Evolutionary conservation across 1,139 yeast genomes (phyloP), one percentile per base, ranked within the genome.

Genomic region (Lodderomyces pseudojiufengensis): DNA sequence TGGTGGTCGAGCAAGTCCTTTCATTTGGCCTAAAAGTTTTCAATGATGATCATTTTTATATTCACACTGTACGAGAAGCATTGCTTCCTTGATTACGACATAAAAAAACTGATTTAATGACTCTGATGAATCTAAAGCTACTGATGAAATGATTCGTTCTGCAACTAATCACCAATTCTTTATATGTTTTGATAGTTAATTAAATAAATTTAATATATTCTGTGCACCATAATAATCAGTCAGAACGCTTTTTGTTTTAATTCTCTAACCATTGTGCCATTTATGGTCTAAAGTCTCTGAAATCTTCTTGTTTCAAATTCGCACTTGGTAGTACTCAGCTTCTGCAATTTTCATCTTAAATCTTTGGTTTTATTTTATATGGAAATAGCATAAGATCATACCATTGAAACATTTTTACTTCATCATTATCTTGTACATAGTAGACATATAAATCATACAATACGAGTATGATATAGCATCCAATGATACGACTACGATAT

Each of bases 71-170:
- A 74, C 73, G 73, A 75, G 78, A 57, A 58, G 75, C 48, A 51
- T 51, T 42, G 47, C 68, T 61, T 65, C 76, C 43, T 51, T 73
- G 79, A 72, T 70, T 71, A 71, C 71, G 58, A 52, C 54, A 43
- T 52, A 56, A 66, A 41, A 76, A 76, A 59, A 79, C 86, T 80
- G 85, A 79, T 80, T 79, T 80, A 80, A 80, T 80, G 86, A 80
- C 71, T 79, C 86, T 80, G 86, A 80, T 37, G 37, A 36, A 39
- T 35, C 41, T 15, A 20, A 16, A 18, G 7, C 20, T 18, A 5
- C 7, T 18, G 7, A 18, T 18, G 20, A 18, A 16, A 31, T 27
- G 20, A 24, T 31, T 30, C 15, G 15, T 18, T 14, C 13, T 18
- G 27, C 21, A 18, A 15, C 32, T 14, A 18, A 5, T n/a, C n/a